Evolutionary conservation across 2,329 filamentous ascomycete genomes (phyloP).

Genomic region (Cladosporium colombiae): DNA sequence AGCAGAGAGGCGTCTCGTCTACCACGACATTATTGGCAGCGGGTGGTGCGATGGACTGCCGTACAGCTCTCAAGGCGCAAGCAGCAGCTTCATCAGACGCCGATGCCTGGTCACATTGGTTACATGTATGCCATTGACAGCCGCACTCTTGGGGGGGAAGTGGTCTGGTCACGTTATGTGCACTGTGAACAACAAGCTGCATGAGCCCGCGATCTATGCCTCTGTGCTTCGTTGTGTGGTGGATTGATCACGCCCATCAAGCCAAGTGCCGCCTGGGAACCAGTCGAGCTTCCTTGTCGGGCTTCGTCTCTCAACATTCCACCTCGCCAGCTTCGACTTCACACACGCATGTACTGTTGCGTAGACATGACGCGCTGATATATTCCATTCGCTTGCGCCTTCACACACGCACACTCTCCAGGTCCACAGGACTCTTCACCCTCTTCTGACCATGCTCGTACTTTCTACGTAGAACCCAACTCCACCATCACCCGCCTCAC

Average conservation of each 20-base stretch:
- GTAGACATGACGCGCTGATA: slow-evolving; percentile 12
- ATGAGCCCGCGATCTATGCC: not conserved
- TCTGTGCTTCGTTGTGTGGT: not conserved
- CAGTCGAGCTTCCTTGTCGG: too few species aligned
- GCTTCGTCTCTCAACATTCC: not conserved
- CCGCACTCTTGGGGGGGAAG: not conserved
- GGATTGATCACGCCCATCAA: not conserved
- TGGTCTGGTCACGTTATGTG: not conserved
- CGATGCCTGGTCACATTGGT: too few species aligned
- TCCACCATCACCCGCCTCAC: not conserved
- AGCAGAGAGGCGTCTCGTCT: not conserved
- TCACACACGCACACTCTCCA: not conserved
- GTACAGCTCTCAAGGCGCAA: not conserved
- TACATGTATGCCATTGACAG: too few species aligned
- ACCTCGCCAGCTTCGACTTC: slow-evolving; percentile 1
- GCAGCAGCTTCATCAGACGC: not conserved
- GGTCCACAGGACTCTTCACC: not conserved
- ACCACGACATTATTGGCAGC: not conserved
- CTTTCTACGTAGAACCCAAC: not conserved
- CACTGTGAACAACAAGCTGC: not conserved
- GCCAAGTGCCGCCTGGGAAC: too few species aligned
- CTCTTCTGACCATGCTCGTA: not conserved
- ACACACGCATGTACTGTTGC: not conserved
- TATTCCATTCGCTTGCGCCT: not conserved
- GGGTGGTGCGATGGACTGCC: not conserved